Conservation (phyloP, 768 basidiomycete genomes). For the Sarcomyxa edulis region DNA sequence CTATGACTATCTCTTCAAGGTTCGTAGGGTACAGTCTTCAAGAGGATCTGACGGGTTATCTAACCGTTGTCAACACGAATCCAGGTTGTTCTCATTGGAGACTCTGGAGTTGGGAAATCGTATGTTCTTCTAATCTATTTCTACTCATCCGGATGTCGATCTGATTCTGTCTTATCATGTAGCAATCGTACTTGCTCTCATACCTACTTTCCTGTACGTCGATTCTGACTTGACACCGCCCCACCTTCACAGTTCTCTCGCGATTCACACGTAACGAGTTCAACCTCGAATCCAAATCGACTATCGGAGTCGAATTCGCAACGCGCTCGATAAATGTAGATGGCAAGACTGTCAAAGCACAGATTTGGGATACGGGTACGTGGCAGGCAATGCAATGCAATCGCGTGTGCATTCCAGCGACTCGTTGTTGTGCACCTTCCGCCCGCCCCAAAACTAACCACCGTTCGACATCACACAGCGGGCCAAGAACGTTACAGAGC, state of each 20-base stretch:
- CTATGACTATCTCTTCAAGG: constrained; percentile 99
- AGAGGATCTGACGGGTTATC: neutral
- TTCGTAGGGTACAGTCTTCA: constrained; percentile 24
- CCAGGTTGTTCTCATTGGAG: constrained; percentile 97
- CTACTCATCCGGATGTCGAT: constrained; percentile 2
- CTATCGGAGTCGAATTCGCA: constrained; percentile 98
- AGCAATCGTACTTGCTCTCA: constrained; percentile 26
- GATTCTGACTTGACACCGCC: neutral
- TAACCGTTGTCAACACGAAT: constrained; percentile 10
- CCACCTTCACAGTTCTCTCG: constrained; percentile 73
- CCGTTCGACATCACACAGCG: constrained; percentile 39
- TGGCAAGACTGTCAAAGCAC: constrained; percentile 94
- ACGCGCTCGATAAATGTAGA: constrained; percentile 95
- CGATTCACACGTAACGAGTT: constrained; percentile 99
- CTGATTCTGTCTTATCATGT: neutral
- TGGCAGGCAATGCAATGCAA: too few relatives aligned
- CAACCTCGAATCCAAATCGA: constrained; percentile 98
- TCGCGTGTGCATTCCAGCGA: too few relatives aligned
- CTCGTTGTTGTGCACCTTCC: too few relatives aligned
- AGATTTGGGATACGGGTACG: constrained; percentile 98
- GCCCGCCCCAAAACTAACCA: too few relatives aligned
- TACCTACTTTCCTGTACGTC: neutral
- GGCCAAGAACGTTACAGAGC: constrained; percentile 97
- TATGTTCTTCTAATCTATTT: constrained; percentile 27
- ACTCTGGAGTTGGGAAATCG: constrained; percentile 99